A percentile compares a stretch with the other conserved stretches of the same genome.
These are phyloP conservation scores for Clitopilus passeckerianus DNA, from an alignment of 768 basidiomycete species.

Conservation along the genomic window DNA sequence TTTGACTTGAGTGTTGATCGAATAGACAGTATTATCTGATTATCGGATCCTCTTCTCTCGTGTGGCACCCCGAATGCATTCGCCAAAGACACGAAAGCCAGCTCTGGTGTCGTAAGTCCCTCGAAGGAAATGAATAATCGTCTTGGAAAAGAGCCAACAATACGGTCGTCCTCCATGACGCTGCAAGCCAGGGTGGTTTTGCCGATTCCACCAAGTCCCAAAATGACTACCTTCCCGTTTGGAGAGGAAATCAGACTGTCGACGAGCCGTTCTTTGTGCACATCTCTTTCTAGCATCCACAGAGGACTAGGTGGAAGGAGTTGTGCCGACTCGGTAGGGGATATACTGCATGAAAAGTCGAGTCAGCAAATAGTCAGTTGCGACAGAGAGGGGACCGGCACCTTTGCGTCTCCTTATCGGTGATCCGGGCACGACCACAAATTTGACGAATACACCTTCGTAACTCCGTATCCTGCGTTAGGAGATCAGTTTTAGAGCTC, in stretches of 20 bases:
- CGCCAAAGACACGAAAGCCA: not conserved
- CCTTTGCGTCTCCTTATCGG: not conserved
- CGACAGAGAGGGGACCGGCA: no score
- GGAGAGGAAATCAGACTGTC: not conserved
- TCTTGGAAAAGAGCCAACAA: not conserved
- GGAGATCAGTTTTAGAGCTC: no score
- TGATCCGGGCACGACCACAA: no score
- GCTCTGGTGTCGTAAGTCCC: not conserved
- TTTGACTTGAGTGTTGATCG: not conserved
- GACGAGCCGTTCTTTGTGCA: not conserved
- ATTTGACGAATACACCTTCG: no score
- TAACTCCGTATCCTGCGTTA: no score
- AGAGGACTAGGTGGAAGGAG: not conserved
- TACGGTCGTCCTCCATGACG: not conserved
- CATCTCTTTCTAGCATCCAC: not conserved
- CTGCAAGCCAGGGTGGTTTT: constrained; percentile 4
- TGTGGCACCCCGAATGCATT: not conserved
- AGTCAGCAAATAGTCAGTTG: no score
- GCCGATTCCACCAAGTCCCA: constrained; percentile 1
- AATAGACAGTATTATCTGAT: not conserved
- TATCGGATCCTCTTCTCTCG: not conserved
- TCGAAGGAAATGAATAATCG: not conserved
- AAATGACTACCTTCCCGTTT: not conserved
- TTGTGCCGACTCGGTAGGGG: no score
- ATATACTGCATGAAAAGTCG: no score